Conservation (phyloP, 2,329 filamentous ascomycete genomes). For the Fusarium sp. region DNA sequence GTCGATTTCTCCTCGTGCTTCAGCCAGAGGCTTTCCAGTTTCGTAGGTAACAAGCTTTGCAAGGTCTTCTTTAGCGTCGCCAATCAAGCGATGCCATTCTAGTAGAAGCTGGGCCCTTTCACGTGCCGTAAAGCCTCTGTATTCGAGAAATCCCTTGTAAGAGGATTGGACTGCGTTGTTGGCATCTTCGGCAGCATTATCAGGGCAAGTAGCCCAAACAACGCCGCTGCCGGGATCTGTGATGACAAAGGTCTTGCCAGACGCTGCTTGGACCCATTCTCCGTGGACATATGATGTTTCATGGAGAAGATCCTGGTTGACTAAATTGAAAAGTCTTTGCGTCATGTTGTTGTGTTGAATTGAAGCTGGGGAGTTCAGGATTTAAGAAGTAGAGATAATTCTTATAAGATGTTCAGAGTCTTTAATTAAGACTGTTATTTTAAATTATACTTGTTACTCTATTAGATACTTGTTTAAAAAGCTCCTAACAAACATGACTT, state of each 20-base stretch:
- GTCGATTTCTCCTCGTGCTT: constrained; percentile 64
- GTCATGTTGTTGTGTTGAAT: not conserved
- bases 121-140: constrained; percentile 32
- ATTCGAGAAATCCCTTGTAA: not conserved
- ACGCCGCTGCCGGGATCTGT: not conserved
- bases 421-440: too few species aligned
- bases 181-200: not conserved
- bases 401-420: too few species aligned
- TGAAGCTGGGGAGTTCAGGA: not conserved
- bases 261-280: not conserved
- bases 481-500: too few species aligned
- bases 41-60: constrained; percentile 55
- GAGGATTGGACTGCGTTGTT: not conserved
- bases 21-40: constrained; percentile 63
- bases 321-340: too few species aligned
- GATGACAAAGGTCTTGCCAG: not conserved
- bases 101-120: constrained; percentile 45
- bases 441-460: too few species aligned
- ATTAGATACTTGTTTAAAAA: too few species aligned
- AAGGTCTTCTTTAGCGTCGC: constrained; percentile 48
- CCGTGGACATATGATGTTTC: not conserved
- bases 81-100: constrained; percentile 49
- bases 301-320: not conserved
- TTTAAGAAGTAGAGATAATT: too few species aligned
- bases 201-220: not conserved